A percentile compares a stretch with the other conserved stretches of the same genome.
These are phyloP conservation scores for Suaeda aralocaspica DNA, from an alignment of 148 eudicot genomes.

Conservation along the genomic window DNA sequence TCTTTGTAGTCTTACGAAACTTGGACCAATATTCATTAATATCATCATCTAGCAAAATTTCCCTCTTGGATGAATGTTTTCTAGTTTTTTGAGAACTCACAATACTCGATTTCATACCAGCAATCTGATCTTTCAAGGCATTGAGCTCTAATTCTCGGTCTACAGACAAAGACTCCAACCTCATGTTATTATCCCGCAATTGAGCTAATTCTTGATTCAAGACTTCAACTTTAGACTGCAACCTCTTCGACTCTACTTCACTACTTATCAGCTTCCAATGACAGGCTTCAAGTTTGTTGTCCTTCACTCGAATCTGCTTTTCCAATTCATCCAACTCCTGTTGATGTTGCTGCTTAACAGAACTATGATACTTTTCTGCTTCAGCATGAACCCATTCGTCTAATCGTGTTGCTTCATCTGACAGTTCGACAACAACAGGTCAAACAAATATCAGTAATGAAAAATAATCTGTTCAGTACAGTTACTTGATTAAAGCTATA, in stretches of 20 bases:
- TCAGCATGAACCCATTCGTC: slow-evolving; percentile 58
- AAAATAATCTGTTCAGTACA: too few relatives aligned
- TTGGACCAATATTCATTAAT: slow-evolving; percentile 48
- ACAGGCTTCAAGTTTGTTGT: slow-evolving; percentile 71
- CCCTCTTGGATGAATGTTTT: slow-evolving; percentile 28
- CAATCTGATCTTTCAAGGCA: slow-evolving; percentile 47
- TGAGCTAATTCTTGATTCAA: slow-evolving; percentile 52
- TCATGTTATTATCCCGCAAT: slow-evolving; percentile 54
- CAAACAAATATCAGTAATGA: background rate
- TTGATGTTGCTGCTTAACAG: slow-evolving; percentile 60
- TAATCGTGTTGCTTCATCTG: slow-evolving; percentile 45
- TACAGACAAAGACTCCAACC: slow-evolving; percentile 40
- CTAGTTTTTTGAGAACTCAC: slow-evolving; percentile 32
- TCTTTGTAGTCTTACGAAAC: slow-evolving; percentile 49
- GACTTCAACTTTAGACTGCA: slow-evolving; percentile 56
- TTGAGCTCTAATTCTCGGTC: slow-evolving; percentile 63
- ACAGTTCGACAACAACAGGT: slow-evolving; percentile 19
- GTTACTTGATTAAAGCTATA: too few relatives aligned
- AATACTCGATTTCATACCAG: slow-evolving; percentile 30
- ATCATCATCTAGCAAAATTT: slow-evolving; percentile 29
- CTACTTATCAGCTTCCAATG: slow-evolving; percentile 59
- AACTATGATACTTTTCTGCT: slow-evolving; percentile 47
- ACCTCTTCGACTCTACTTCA: slow-evolving; percentile 63
- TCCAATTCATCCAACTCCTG: slow-evolving; percentile 67
- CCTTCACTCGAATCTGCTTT: slow-evolving; percentile 64